phyloP scores from a whole-genome alignment of 2,329 filamentous ascomycete species.

The Pestalotiopsis sp. region DNA sequence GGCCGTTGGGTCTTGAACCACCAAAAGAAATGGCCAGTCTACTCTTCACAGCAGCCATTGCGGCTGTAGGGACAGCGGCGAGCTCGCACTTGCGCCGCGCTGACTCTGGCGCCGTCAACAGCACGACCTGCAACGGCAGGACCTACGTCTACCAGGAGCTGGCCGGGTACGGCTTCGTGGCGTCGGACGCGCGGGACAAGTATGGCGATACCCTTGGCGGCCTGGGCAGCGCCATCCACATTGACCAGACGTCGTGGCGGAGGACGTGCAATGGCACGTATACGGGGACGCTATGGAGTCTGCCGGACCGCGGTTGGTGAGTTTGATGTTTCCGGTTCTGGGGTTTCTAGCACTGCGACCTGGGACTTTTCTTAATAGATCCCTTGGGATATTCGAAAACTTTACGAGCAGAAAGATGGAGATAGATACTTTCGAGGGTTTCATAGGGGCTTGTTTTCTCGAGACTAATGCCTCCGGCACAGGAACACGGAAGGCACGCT shows the following conservation, averaged over 20 bases:
- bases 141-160: constrained; percentile 67
- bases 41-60: not conserved
- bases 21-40: not conserved
- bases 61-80: not conserved
- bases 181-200: constrained; percentile 61
- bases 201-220: constrained; percentile 71
- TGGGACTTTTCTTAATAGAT: too few species aligned
- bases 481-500: constrained; percentile 71
- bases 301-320: constrained; percentile 70
- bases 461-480: not conserved
- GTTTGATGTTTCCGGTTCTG: constrained; percentile 6
- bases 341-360: too few species aligned
- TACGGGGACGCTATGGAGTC: constrained; percentile 60
- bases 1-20: not conserved
- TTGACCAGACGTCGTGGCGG: constrained; percentile 56
- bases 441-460: too few species aligned
- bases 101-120: constrained; percentile 18
- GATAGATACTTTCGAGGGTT: not conserved
- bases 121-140: constrained; percentile 56
- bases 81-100: not conserved
- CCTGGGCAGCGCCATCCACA: constrained; percentile 65
- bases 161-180: constrained; percentile 66
- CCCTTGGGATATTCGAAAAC: too few species aligned
- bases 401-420: not conserved
- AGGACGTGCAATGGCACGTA: constrained; percentile 54